Base-by-base conservation (phyloP, 768 basidiomycete species). In the Floccularia luteovirens region DNA sequence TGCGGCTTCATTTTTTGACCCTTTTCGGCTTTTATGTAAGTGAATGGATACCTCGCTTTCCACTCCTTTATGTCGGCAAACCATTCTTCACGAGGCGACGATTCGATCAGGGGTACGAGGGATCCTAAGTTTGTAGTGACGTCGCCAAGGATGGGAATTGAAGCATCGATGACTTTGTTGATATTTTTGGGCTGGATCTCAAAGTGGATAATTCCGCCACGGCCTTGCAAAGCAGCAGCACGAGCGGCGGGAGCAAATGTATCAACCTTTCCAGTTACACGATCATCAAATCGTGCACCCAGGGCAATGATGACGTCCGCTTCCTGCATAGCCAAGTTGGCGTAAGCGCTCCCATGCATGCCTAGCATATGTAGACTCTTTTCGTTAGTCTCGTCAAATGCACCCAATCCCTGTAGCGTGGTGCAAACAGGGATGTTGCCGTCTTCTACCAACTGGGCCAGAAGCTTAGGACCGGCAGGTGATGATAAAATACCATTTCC, bases 131-230 rank as follows among this genome's bases (percentile, higher is more conserved):
- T 92, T 38, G 82, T 68, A 21, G 86, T 75, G 42, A 98, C 94
- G 56, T 99, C 96, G 24, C 96, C 96, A 22, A 96, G 73, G 54
- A 99, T 73, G 36, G 96, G 90, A 43, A 97, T 87, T 34, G 86
- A 81, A 16, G 96, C 94, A 38, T 99, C 81, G 39, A 98, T 79
- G 45, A 99, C 92, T 64, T 99, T 99, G 77, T 99, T 99, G 62
- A 99, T 75, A 63, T 99, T 99, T 74, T 99, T 98, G 33, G 96
- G 90, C 67, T 81, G 79, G 49, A 98, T 93, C 69, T 99, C 96
- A 55, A 99, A 98, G 67, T 99, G 96, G 56, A 99, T 96, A 67
- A 99, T 93, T 24, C 96, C 96, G 8, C 96, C 96, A 1, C 79
- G 77, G 32, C 93, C 90, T 49, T 82, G 73, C 0, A 74, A 66